Evolutionary conservation across 805 yeast species (phyloP).

Genomic region (Candida ulmi): DNA sequence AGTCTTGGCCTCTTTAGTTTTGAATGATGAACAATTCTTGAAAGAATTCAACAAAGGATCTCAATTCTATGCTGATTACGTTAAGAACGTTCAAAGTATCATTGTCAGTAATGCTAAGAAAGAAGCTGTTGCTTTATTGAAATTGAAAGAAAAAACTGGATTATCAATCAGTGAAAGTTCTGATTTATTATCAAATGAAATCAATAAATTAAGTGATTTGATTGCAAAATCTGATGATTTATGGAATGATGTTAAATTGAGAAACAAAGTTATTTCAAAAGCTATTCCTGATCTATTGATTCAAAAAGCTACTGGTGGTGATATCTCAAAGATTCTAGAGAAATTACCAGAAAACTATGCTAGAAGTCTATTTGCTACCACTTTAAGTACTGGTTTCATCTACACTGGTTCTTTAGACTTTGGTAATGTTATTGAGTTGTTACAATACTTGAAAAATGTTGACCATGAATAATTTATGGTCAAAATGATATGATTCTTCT

Average conservation of each 20-base stretch:
- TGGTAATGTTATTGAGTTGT: conserved; percentile 22
- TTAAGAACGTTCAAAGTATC: conserved; percentile 71
- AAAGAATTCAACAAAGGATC: conserved; percentile 70
- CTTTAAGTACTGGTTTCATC: conserved; percentile 21
- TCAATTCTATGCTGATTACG: conserved; percentile 75
- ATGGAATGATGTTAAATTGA: conserved; percentile 70
- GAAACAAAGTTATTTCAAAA: conserved; percentile 68
- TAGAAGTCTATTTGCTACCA: conserved; percentile 62
- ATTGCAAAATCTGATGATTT: conserved; percentile 80
- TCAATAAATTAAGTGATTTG: conserved; percentile 82
- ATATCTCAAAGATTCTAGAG: conserved; percentile 43
- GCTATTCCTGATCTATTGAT: conserved; percentile 76
- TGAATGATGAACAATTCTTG: conserved; percentile 79
- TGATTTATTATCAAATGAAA: conserved; percentile 77
- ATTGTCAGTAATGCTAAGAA: conserved; percentile 72
- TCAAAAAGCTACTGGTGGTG: conserved; percentile 67
- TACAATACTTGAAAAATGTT: conserved; percentile 20
- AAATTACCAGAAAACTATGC: conserved; percentile 87
- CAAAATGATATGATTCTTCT: too few species aligned
- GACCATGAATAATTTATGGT: background rate
- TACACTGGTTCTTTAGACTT: conserved; percentile 22
- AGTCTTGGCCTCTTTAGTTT: conserved; percentile 88
- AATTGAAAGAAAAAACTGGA: conserved; percentile 58
- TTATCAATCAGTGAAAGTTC: conserved; percentile 60
- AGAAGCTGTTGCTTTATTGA: conserved; percentile 88